A percentile compares a stretch with the other conserved stretches of the same genome.
phyloP scores from a whole-genome alignment of 2,329 filamentous ascomycete genomes.

The Aspergillus piperis region DNA sequence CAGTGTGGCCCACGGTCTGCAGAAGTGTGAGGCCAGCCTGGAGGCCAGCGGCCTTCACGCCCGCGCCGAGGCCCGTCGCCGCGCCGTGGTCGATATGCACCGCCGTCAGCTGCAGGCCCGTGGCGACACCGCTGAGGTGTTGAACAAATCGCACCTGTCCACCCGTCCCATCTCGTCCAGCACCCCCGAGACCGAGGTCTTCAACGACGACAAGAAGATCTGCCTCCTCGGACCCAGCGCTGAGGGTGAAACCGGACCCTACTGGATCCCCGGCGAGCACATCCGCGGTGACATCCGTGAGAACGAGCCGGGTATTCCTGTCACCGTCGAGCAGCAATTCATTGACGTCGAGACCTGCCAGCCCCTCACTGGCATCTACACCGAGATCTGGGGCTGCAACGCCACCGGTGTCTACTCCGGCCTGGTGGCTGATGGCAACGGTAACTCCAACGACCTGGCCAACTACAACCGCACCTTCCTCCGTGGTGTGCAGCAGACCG shows the following conservation, averaged over 20 bases:
- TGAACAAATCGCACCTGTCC: constrained; percentile 43
- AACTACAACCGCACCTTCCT: constrained; percentile 36
- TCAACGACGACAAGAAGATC: constrained; percentile 25
- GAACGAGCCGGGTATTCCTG: constrained; percentile 36
- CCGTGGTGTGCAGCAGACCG: constrained; percentile 47
- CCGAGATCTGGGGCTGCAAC: constrained; percentile 43
- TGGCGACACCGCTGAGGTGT: constrained; percentile 38
- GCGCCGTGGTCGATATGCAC: constrained; percentile 19
- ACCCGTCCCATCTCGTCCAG: constrained; percentile 23
- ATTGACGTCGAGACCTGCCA: constrained; percentile 44
- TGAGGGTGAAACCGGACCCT: constrained; percentile 51
- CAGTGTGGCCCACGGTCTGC: constrained; percentile 22
- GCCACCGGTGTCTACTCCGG: constrained; percentile 34
- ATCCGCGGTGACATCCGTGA: constrained; percentile 42
- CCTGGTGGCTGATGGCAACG: constrained; percentile 33
- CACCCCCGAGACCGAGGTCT: constrained; percentile 26
- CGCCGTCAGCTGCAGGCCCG: constrained; percentile 20
- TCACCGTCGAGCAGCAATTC: constrained; percentile 44
- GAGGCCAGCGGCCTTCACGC: constrained; percentile 25
- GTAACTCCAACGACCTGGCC: constrained; percentile 33
- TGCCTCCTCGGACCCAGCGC: constrained; percentile 51
- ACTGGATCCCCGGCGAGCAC: constrained; percentile 47
- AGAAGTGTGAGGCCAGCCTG: constrained; percentile 23
- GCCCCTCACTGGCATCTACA: constrained; percentile 35
- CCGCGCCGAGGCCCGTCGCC: constrained; percentile 27